phyloP scores from a whole-genome alignment of 176 grass and related monocot species.

The Oryza coarctata region DNA sequence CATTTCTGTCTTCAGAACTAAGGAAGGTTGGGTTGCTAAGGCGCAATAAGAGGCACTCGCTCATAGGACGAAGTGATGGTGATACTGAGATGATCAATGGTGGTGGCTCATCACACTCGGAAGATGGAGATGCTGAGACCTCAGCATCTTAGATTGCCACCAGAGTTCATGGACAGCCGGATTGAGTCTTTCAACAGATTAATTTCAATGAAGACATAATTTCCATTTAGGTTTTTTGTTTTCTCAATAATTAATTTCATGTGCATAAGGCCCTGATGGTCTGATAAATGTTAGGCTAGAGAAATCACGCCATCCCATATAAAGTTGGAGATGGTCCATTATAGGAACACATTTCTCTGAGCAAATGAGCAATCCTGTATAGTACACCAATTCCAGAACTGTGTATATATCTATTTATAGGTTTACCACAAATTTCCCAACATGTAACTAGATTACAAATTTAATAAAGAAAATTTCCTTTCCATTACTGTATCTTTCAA shows the following conservation, averaged over 20 bases:
- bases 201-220: slow-evolving; percentile 32
- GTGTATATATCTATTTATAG: slow-evolving; percentile 44
- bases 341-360: slow-evolving; percentile 34
- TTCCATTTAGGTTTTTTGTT: slow-evolving; percentile 38
- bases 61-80: slow-evolving; percentile 48
- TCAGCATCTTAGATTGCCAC: slow-evolving; percentile 44
- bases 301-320: slow-evolving; percentile 42
- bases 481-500: background rate
- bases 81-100: slow-evolving; percentile 52
- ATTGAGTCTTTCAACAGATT: slow-evolving; percentile 29
- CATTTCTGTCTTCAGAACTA: slow-evolving; percentile 57
- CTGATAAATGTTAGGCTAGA: slow-evolving; percentile 51
- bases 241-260: slow-evolving; percentile 44
- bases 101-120: slow-evolving; percentile 64
- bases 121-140: slow-evolving; percentile 62
- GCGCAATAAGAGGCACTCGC: slow-evolving; percentile 49
- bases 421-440: slow-evolving; percentile 24
- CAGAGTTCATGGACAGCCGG: background rate
- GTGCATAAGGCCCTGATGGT: slow-evolving; percentile 51
- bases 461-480: slow-evolving; percentile 15
- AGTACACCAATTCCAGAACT: slow-evolving; percentile 36
- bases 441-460: slow-evolving; percentile 41
- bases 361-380: slow-evolving; percentile 30
- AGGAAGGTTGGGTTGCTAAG: slow-evolving; percentile 54
- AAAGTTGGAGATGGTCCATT: slow-evolving; percentile 46